Base-by-base conservation (phyloP, 2,329 filamentous ascomycete genomes). In the Penicillium sp. region DNA sequence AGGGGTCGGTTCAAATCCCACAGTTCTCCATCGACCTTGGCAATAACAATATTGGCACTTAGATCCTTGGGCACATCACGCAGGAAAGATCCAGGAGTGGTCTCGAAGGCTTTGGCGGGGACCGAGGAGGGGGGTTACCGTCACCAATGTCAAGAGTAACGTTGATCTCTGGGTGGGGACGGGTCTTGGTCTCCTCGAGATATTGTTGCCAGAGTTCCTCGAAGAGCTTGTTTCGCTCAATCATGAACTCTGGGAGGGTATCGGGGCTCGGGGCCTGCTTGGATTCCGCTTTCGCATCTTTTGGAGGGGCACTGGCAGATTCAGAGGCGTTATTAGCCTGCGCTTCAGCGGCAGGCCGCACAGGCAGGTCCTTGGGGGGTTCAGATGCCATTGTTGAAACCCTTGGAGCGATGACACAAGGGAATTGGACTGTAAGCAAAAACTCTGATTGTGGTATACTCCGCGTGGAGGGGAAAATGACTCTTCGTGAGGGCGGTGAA, bases 1-100 rank as follows among this genome's bases (percentile, higher is more conserved):
- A 99, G 79, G 6, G 93, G 93, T 54, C 94, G 83, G 70, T 93
- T 91, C 64, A 99, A 79, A 78, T 99, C 94, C 94, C 93, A 99
- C 12, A 97, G 81, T 71, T 90, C 83, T 55, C 89, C 91, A 69
- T 97, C 88, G 38, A 97, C 84, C 71, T 87, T 87, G 44, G 93
- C 88, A 69, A 99, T 89, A 60, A 99, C 90, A 45, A 79, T 72
- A 87, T 93, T 79, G 88, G 90, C 82, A 91, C 91, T 79, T 86
- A 90, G 68, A 89, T 84, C 72, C 86, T 94, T 85, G 89, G 97
- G 78, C 82, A 92, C 75, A 93, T 96, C 69, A 82, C 85, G 77
- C 85, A 89, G 62, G 86, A 81, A 76, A 86, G 76, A 96, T 87
- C 68, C 88, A 6, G 94, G 94, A 17, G 92, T 96, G 66, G 92